phyloP scores from a whole-genome alignment of 306 rosid genomes.

The Dryas octopetala region DNA sequence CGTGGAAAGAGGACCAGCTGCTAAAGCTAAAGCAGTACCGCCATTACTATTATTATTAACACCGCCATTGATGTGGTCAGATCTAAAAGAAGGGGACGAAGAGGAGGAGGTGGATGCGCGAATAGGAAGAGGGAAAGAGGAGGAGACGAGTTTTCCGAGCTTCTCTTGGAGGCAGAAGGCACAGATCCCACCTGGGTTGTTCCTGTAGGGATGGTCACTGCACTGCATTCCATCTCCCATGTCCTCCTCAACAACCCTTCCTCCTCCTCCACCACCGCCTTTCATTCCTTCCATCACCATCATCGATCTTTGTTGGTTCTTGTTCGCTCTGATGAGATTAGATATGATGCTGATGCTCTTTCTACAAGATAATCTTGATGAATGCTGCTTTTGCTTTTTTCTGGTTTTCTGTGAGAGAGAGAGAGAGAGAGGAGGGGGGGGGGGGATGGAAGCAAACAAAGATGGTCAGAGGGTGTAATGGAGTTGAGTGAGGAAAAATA shows the following conservation, averaged over 20 bases:
- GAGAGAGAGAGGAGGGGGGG: not conserved
- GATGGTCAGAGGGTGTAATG: constrained; percentile 32
- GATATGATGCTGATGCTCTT: too few species aligned
- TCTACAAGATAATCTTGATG: too few species aligned
- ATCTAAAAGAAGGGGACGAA: constrained; percentile 78
- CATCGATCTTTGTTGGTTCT: constrained; percentile 3
- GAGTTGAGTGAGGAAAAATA: constrained; percentile 28
- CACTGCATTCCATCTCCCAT: constrained; percentile 85
- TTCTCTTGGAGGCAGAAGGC: constrained; percentile 92
- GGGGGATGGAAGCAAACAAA: not conserved
- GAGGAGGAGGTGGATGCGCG: constrained; percentile 61
- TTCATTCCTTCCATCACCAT: constrained; percentile 50
- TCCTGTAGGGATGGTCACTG: constrained; percentile 72
- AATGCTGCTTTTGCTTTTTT: not conserved
- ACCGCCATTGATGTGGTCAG: constrained; percentile 31
- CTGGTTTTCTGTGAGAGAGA: constrained; percentile 21
- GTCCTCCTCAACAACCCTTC: constrained; percentile 51
- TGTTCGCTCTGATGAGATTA: too few species aligned
- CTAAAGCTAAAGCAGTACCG: not conserved
- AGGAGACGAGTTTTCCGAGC: constrained; percentile 87
- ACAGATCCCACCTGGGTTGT: constrained; percentile 95
- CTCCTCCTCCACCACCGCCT: constrained; percentile 48
- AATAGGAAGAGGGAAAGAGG: constrained; percentile 72
- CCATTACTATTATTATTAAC: not conserved
- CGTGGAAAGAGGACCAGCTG: constrained; percentile 23